A percentile compares a stretch with the other conserved stretches of the same genome.
phyloP scores from a whole-genome alignment of 495 filamentous ascomycete species.

The Neurospora hispaniola region DNA sequence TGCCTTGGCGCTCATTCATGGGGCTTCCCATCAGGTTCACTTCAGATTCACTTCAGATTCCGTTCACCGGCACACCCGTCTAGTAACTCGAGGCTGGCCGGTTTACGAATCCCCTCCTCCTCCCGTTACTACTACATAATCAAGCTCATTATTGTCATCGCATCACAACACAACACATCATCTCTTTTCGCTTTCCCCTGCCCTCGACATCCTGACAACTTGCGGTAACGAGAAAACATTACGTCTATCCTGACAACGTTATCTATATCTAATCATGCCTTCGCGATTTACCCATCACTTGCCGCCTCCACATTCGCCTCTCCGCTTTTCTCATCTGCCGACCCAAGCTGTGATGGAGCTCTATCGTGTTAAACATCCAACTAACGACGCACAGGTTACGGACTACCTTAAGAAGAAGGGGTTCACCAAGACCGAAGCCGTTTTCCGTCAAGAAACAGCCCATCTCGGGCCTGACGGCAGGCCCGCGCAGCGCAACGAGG shows the following conservation, averaged over 20 bases:
- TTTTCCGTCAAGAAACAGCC: conserved; percentile 75
- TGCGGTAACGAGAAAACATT: neutral
- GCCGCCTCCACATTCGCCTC: neutral
- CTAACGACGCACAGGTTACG: conserved; percentile 53
- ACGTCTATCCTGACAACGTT: neutral
- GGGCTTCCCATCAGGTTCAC: neutral
- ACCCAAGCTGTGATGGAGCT: neutral
- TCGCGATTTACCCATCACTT: neutral
- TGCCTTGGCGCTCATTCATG: neutral
- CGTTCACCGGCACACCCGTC: neutral
- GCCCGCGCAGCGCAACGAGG: conserved; percentile 54
- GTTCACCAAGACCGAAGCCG: conserved; percentile 84
- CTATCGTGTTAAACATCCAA: neutral
- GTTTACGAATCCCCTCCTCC: neutral
- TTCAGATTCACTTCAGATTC: neutral
- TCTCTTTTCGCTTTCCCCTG: neutral
- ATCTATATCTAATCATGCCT: neutral
- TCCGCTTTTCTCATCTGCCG: neutral
- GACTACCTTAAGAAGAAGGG: conserved; percentile 96
- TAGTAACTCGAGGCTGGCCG: neutral
- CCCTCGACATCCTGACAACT: neutral
- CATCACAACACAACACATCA: neutral
- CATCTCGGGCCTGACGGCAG: conserved; percentile 66
- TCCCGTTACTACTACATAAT: neutral
- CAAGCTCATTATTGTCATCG: neutral